Conservation (phyloP, 805 yeast genomes). For the Brettanomyces anomalus region DNA sequence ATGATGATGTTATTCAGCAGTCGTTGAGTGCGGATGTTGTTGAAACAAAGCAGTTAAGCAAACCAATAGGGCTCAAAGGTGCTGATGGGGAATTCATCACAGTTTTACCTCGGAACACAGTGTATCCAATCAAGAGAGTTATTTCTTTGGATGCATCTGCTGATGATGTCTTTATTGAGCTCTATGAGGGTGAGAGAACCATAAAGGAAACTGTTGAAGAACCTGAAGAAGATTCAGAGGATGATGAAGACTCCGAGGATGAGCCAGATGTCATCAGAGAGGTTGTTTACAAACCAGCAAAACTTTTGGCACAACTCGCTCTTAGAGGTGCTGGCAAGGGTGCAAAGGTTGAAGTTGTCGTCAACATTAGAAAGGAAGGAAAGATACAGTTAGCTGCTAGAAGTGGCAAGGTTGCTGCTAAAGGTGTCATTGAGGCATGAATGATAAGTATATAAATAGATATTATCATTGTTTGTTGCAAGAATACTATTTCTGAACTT, state of each 20-base stretch:
- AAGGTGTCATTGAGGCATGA: constrained; percentile 31
- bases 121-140: constrained; percentile 81
- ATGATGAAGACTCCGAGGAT: constrained; percentile 49
- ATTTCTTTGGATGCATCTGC: constrained; percentile 54
- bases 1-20: constrained; percentile 72
- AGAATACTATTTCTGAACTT: constrained; percentile 3
- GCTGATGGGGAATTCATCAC: constrained; percentile 64
- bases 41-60: constrained; percentile 78
- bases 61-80: constrained; percentile 78
- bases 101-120: constrained; percentile 73
- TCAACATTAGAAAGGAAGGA: constrained; percentile 59
- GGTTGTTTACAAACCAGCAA: constrained; percentile 65
- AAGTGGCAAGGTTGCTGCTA: constrained; percentile 41
- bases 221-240: constrained; percentile 47
- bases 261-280: constrained; percentile 84
- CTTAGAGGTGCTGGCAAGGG: constrained; percentile 61
- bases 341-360: constrained; percentile 56
- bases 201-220: constrained; percentile 77
- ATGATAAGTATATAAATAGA: too few relatives aligned
- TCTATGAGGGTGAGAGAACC: constrained; percentile 80
- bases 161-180: constrained; percentile 55
- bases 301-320: constrained; percentile 68
- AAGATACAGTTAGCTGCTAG: constrained; percentile 56
- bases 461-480: not conserved
- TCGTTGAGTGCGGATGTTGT: constrained; percentile 76